phyloP scores from a whole-genome alignment of 495 filamentous ascomycete genomes.

The Xylaria castorea region DNA sequence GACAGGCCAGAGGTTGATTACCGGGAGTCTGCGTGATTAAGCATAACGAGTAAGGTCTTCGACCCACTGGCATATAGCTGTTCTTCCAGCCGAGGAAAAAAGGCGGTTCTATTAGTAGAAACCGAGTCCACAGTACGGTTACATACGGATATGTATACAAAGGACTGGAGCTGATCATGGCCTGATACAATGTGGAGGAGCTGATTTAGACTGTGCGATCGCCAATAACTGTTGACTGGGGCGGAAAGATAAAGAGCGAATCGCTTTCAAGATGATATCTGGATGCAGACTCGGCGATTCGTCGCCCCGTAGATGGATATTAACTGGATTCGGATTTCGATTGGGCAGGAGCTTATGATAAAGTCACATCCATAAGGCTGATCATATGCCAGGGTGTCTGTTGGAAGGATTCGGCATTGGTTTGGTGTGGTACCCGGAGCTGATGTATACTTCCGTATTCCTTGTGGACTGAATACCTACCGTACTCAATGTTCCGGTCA shows the following conservation, averaged over 20 bases:
- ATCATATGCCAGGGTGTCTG: slow-evolving; percentile 20
- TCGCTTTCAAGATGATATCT: slow-evolving; percentile 12
- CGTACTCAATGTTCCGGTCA: background rate
- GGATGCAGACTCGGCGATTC: slow-evolving; percentile 15
- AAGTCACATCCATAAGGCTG: slow-evolving; percentile 29
- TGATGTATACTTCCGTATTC: background rate
- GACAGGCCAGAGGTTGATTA: background rate
- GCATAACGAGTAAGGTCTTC: background rate
- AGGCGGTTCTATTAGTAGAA: background rate
- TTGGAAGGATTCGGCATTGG: slow-evolving; percentile 27
- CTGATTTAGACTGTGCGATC: background rate
- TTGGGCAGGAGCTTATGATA: slow-evolving; percentile 23
- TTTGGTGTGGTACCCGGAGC: slow-evolving; percentile 20
- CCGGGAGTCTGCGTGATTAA: background rate
- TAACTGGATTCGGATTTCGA: slow-evolving; percentile 9
- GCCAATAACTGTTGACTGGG: background rate
- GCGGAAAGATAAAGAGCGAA: background rate
- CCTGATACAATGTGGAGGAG: background rate
- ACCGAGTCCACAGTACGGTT: background rate
- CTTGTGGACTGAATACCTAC: background rate
- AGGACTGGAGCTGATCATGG: background rate
- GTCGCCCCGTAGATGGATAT: slow-evolving; percentile 8
- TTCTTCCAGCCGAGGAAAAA: background rate
- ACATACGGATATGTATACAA: background rate
- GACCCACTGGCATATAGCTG: background rate